Evolutionary conservation across 129 eudicot species (phyloP).

Genomic region (Rutidosis leptorrhynchoides): DNA sequence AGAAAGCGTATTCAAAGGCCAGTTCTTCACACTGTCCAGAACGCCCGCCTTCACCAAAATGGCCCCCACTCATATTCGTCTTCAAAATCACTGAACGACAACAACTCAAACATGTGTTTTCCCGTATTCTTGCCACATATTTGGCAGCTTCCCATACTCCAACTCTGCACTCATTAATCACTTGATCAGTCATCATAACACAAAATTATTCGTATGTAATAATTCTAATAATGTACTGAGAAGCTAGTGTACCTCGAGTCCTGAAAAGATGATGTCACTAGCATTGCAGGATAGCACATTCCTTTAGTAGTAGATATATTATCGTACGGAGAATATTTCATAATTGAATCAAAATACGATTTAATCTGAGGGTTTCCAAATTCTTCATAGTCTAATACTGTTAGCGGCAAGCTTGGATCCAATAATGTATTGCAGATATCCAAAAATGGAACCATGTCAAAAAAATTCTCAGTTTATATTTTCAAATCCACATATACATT

Average conservation of each 20-base stretch:
- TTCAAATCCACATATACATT: neutral
- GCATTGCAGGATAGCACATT: slow-evolving; percentile 71
- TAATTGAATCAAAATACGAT: slow-evolving; percentile 49
- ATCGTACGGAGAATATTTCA: slow-evolving; percentile 88
- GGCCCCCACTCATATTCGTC: slow-evolving; percentile 79
- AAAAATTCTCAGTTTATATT: slow-evolving; percentile 1
- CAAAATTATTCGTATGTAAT: neutral
- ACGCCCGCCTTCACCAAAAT: slow-evolving; percentile 83
- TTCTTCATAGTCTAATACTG: slow-evolving; percentile 87
- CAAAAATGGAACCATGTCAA: slow-evolving; percentile 77
- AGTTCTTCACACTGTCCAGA: slow-evolving; percentile 58
- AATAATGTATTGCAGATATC: slow-evolving; percentile 79
- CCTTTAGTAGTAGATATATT: slow-evolving; percentile 56
- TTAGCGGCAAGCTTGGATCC: slow-evolving; percentile 79
- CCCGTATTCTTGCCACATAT: slow-evolving; percentile 82
- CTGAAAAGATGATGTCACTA: slow-evolving; percentile 63
- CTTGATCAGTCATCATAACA: slow-evolving; percentile 12
- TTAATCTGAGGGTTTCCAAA: slow-evolving; percentile 71
- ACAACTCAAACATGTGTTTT: slow-evolving; percentile 57
- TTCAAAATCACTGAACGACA: slow-evolving; percentile 57
- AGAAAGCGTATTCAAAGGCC: slow-evolving; percentile 77
- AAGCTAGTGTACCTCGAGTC: slow-evolving; percentile 81
- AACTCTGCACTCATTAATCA: slow-evolving; percentile 46
- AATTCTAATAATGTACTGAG: neutral
- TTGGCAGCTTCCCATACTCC: slow-evolving; percentile 99